These are phyloP conservation scores for Fraxinus anomala DNA, from an alignment of 257 asterid species.

Conservation along the genomic window DNA sequence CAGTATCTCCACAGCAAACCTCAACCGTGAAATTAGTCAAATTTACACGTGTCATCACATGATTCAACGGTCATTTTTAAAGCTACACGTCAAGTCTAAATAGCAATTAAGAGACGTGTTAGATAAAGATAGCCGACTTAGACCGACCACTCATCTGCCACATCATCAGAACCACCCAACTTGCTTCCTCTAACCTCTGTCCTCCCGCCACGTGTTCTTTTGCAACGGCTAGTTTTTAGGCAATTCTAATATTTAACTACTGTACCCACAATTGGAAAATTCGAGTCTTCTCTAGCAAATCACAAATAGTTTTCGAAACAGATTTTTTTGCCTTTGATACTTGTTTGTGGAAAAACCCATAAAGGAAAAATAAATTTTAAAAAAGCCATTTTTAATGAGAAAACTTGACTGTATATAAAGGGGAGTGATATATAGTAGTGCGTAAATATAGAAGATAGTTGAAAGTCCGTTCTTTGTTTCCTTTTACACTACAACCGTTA, in stretches of 20 bases:
- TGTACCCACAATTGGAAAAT: constrained; percentile 20
- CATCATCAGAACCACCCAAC: constrained; percentile 39
- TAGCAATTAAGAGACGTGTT: constrained; percentile 20
- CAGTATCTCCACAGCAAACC: constrained; percentile 4
- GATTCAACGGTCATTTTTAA: neutral
- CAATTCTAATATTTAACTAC: constrained; percentile 1
- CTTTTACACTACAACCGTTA: constrained; percentile 36
- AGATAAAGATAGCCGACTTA: constrained; percentile 44
- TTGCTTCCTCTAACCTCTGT: constrained; percentile 34
- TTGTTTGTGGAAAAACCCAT: neutral
- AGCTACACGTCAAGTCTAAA: neutral
- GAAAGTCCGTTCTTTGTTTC: constrained; percentile 28
- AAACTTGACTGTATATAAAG: neutral
- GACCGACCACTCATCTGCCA: constrained; percentile 50
- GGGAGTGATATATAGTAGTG: neutral
- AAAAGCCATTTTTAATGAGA: neutral
- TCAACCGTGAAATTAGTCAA: neutral
- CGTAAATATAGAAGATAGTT: constrained; percentile 16
- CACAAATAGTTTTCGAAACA: neutral
- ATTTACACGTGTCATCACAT: constrained; percentile 28
- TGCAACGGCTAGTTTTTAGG: constrained; percentile 60
- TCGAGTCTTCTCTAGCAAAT: constrained; percentile 37
- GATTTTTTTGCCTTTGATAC: constrained; percentile 17
- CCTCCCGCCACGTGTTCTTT: constrained; percentile 34
- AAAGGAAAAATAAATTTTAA: neutral